These are phyloP conservation scores for Candida anglica DNA, from an alignment of 805 yeast genomes.

Conservation along the genomic window DNA sequence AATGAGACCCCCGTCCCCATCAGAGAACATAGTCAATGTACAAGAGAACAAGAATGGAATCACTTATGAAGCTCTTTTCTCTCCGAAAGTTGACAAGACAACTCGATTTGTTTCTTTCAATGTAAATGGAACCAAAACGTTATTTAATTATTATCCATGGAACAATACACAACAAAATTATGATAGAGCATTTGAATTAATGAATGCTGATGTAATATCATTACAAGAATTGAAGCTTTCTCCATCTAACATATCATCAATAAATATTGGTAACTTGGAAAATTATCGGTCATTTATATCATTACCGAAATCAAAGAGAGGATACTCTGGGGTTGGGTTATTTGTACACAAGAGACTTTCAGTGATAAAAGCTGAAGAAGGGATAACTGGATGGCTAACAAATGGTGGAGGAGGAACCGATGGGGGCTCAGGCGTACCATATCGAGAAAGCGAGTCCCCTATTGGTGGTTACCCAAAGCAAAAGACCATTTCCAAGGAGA, in stretches of 20 bases:
- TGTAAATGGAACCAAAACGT: constrained; percentile 78
- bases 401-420: constrained; percentile 6
- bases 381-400: constrained; percentile 67
- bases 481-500: constrained; percentile 13
- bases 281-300: constrained; percentile 66
- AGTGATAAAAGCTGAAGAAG: constrained; percentile 82
- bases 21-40: too few relatives aligned
- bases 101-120: constrained; percentile 69
- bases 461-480: constrained; percentile 74
- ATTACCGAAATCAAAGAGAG: constrained; percentile 64
- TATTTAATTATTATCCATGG: constrained; percentile 86
- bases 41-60: too few relatives aligned
- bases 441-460: constrained; percentile 14
- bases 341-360: constrained; percentile 53
- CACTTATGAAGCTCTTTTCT: too few relatives aligned
- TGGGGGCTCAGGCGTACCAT: neutral
- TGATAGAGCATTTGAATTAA: constrained; percentile 42
- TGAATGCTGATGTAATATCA: constrained; percentile 75
- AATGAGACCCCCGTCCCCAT: too few relatives aligned
- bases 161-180: constrained; percentile 39
- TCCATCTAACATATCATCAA: constrained; percentile 15
- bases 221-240: constrained; percentile 79
- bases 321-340: constrained; percentile 90
- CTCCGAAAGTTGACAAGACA: constrained; percentile 4
- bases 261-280: constrained; percentile 49